Base-by-base conservation (phyloP, 495 filamentous ascomycete genomes). In the Beverwykella pulmonaria region DNA sequence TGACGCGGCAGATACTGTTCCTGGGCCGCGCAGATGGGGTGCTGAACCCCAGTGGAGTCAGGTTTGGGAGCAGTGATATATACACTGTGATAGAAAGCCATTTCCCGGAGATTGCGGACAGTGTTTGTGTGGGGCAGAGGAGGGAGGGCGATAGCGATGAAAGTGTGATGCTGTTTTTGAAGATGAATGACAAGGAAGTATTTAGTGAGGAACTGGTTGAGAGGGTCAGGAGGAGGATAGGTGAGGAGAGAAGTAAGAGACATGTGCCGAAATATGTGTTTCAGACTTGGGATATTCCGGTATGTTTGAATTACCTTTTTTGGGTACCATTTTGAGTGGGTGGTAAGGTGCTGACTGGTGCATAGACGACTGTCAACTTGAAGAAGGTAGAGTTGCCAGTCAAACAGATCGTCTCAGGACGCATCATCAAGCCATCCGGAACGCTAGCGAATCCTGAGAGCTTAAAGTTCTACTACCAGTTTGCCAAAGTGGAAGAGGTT, bases 361-460 rank as follows among this genome's bases (percentile, higher is more conserved):
- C 1, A 36, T 68, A 91, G 88, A 89, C 86, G 0, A 93, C 91
- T 6, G 86, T 94, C 59, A 94, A 93, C 75, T 73, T 89, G 20
- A 94, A 93, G 74, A 94, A 94, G 75, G 90, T 94, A 22, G 91
- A 94, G 71, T 73, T 94, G 10, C 90, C 91, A 1, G 88, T 94
- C 25, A 94, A 92, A 79, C 88, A 91, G 76, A 92, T 93, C 59
- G 86, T 94, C 1, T 90, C 84, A 0, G 91, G 91, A 0, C 84
- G 86, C 65, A 82, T 78, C 60, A 85, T 94, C 75, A 90, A 89
- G 78, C 84, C 90, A 0, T 89, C 86, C 57, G 89, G 88, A 12
- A 93, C 91, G 17, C 75, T 94, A 67, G 81, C 90, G 25, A 94
- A 94, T 72, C 89, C 89, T 2, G 77, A 88, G 74, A 87, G 86